Percentiles rank a stretch among this genome's conserved stretches.
Evolutionary conservation across 441 rosid genomes (phyloP).

Genomic region (Adansonia grandidieri): DNA sequence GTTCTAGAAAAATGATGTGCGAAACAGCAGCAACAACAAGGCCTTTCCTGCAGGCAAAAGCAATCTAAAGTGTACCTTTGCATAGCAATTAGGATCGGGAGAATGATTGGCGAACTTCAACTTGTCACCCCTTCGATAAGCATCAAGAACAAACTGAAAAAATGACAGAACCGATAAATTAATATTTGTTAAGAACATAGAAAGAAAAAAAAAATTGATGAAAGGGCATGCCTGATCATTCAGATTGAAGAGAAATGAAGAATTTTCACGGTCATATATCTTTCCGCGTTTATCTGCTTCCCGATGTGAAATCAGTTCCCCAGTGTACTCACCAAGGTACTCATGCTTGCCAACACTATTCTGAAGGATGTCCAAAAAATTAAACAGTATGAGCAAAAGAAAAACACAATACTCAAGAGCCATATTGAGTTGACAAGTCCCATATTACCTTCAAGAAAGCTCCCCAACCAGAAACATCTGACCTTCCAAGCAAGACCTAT

Average conservation of each 20-base stretch:
- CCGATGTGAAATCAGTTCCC: conserved; percentile 94
- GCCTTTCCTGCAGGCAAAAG: background rate
- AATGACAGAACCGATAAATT: conserved; percentile 13
- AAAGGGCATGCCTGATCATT: conserved; percentile 81
- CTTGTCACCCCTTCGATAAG: conserved; percentile 96
- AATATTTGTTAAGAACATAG: conserved; percentile 53
- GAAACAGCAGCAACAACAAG: background rate
- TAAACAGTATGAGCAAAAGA: conserved; percentile 29
- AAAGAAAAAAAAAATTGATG: conserved; percentile 38
- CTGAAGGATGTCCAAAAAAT: conserved; percentile 50
- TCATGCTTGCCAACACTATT: conserved; percentile 94
- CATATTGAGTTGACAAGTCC: background rate
- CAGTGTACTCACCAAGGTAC: conserved; percentile 98
- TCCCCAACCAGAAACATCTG: conserved; percentile 99
- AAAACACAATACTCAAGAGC: conserved; percentile 10
- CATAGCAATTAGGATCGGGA: conserved; percentile 97
- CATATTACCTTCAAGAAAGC: conserved; percentile 89
- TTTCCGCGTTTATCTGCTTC: conserved; percentile 99
- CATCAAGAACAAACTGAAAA: conserved; percentile 95
- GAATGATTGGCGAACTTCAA: conserved; percentile 96
- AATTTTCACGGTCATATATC: conserved; percentile 97
- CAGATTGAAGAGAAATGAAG: conserved; percentile 94
- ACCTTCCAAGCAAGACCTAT: conserved; percentile 63
- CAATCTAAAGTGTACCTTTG: conserved; percentile 62
- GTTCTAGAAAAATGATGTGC: background rate